A percentile compares a stretch with the other conserved stretches of the same genome.
phyloP scores from a whole-genome alignment of 2,329 filamentous ascomycete species.

The Penicillium janthinellum region DNA sequence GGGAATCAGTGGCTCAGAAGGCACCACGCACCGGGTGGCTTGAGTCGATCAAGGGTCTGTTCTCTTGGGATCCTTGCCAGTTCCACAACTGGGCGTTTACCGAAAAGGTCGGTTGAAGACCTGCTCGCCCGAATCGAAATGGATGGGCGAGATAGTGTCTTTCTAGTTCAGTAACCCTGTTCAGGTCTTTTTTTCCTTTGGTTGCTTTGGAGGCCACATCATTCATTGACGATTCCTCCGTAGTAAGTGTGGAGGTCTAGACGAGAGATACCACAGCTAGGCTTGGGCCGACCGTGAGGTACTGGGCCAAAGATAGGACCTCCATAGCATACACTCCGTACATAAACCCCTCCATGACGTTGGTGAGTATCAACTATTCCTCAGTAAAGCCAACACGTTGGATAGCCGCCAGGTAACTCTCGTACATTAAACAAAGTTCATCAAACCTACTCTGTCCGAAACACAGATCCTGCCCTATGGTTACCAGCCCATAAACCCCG shows the following conservation, averaged over 20 bases:
- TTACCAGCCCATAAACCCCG: not conserved
- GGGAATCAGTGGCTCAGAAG: constrained; percentile 26
- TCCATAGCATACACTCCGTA: not conserved
- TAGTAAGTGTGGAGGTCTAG: not conserved
- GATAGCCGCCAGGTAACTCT: not conserved
- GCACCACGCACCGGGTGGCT: constrained; percentile 31
- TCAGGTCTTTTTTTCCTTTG: not conserved
- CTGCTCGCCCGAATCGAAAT: constrained; percentile 8
- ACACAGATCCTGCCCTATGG: not conserved
- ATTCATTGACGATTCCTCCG: not conserved
- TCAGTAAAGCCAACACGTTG: not conserved
- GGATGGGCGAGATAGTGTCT: not conserved
- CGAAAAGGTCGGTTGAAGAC: constrained; percentile 21
- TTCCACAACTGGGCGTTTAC: constrained; percentile 17
- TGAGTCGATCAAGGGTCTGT: constrained; percentile 31
- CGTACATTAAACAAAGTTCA: not conserved
- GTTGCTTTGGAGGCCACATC: not conserved
- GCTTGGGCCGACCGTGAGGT: not conserved
- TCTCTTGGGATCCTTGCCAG: constrained; percentile 24
- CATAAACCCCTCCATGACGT: not conserved
- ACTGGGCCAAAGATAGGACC: not conserved
- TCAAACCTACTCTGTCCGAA: not conserved
- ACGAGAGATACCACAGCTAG: not conserved
- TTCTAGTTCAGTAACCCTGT: not conserved
- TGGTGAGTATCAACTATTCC: not conserved